A percentile compares a stretch with the other conserved stretches of the same genome.
Evolutionary conservation across 345 rosid species (phyloP).

Genomic region (Psidium friedrichsthalianum): DNA sequence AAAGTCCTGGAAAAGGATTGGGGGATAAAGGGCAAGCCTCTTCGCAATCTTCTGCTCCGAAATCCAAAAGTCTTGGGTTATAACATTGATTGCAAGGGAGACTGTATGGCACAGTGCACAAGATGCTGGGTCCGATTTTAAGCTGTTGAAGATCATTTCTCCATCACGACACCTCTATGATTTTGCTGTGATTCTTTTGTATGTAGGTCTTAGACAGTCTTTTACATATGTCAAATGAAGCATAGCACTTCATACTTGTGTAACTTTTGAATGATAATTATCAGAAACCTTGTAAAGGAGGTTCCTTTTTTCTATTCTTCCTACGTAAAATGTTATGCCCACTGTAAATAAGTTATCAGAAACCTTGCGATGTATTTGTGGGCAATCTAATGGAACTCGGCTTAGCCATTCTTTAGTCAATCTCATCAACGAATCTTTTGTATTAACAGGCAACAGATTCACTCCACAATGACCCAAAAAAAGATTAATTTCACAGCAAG

Average conservation of each 20-base stretch:
- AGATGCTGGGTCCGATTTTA: constrained; percentile 93
- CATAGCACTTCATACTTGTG: background rate
- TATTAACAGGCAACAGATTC: background rate
- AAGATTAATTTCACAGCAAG: background rate
- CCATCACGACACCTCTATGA: background rate
- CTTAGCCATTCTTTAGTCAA: background rate
- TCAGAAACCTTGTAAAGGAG: background rate
- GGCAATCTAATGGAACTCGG: background rate
- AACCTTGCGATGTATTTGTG: background rate
- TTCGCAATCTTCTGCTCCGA: constrained; percentile 58
- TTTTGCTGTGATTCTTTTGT: background rate
- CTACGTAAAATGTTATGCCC: background rate
- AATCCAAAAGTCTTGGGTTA: constrained; percentile 91
- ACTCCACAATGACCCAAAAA: background rate
- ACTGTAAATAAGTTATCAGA: background rate
- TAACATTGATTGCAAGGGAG: constrained; percentile 90
- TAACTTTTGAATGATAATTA: background rate
- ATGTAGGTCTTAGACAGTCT: background rate
- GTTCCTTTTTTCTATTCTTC: background rate
- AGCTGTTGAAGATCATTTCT: background rate
- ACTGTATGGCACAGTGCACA: constrained; percentile 82
- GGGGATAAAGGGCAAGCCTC: constrained; percentile 71
- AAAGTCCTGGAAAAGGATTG: constrained; percentile 58
- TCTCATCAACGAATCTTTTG: background rate
- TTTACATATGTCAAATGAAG: background rate